Base-by-base conservation (phyloP, 1,139 yeast species). In the Saccharomyces hybrid region DNA sequence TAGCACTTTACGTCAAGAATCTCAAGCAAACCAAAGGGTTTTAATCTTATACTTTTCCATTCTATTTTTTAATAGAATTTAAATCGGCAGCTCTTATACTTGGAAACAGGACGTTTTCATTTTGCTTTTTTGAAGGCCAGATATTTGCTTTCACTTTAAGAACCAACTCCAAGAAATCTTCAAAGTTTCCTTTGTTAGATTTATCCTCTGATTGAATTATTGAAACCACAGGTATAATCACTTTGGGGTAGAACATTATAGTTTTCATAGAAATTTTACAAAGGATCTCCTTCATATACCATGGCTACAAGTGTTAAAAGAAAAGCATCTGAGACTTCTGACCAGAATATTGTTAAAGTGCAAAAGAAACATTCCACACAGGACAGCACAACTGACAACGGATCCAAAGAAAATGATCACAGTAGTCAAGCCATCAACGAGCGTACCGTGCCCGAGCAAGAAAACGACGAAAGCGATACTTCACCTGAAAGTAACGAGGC, bases 401-500 rank as follows among this genome's bases (percentile, higher is more conserved):
- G 51, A 3, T 55, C 52, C 5, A 61, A 56, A 11, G 63, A 56
- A 11, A 59, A 59, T 11, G 56, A 58, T n/a, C 62, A 48, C 14
- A 56, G 53, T n/a, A 59, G 53, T 20, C 41, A 46, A 23, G 44
- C 31, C 38, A 47, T 32, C n/a, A 57, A 58, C 7, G 62, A 56
- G 8, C 61, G 57, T 53, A 62, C 47, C 34, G 50, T 53, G 13
- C 16, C 27, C 16, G 56, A 51, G 5, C 25, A 51, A 16, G 53
- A 50, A n/a, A 53, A 55, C n/a, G 61, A 57, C 11, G 55, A 57
- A 16, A 62, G 56, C 5, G 61, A 58, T 52, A 64, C 59, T 16
- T 61, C 63, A 13, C 59, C 63, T 11, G 59, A 54, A 47, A 55
- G 62, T 47, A 50, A 54, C 48, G 53, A 56, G 44, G 51, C 50